Base-by-base conservation (phyloP, 75 land plant genomes). In the Adiantum capillusveneris region DNA sequence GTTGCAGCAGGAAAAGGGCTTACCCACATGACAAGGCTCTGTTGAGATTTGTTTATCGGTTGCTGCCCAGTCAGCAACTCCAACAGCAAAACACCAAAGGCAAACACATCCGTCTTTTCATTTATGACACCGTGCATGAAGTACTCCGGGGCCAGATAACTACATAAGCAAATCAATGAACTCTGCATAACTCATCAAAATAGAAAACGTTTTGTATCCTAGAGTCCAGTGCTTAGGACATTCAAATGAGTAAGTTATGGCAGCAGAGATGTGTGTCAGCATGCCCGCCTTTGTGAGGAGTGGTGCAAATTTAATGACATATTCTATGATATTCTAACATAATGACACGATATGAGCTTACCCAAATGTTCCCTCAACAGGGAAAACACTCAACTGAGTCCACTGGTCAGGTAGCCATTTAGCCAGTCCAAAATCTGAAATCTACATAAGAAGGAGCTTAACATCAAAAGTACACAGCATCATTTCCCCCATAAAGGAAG, bases 301-400 rank as follows among this genome's bases (percentile, higher is more conserved):
- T n/a, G n/a, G n/a, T n/a, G n/a, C n/a, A n/a, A n/a, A n/a, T n/a
- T n/a, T n/a, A n/a, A n/a, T n/a, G n/a, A n/a, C n/a, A n/a, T n/a
- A n/a, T n/a, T n/a, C n/a, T n/a, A n/a, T n/a, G n/a, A n/a, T n/a
- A n/a, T n/a, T n/a, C n/a, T n/a, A n/a, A n/a, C n/a, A n/a, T n/a
- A n/a, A n/a, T n/a, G n/a, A n/a, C n/a, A n/a, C n/a, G n/a, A n/a
- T n/a, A n/a, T n/a, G n/a, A n/a, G n/a, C n/a, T 26, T 27, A 90
- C 96, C 97, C 97, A 57, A 91, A 81, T 56, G 96, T 90, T 53
- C 96, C 96, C 56, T 90, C 90, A 49, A 81, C 74, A 14, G 73
- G 78, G 1, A 77, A 77, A 13, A 90, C 68, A 1, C 66, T 72
- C 51, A 83, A 84, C 34, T 90, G 96, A 45, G 84, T 83, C 84